Evolutionary conservation across 352 stramenopile genomes (phyloP).

Genomic region (Phytopythium delawarense): DNA sequence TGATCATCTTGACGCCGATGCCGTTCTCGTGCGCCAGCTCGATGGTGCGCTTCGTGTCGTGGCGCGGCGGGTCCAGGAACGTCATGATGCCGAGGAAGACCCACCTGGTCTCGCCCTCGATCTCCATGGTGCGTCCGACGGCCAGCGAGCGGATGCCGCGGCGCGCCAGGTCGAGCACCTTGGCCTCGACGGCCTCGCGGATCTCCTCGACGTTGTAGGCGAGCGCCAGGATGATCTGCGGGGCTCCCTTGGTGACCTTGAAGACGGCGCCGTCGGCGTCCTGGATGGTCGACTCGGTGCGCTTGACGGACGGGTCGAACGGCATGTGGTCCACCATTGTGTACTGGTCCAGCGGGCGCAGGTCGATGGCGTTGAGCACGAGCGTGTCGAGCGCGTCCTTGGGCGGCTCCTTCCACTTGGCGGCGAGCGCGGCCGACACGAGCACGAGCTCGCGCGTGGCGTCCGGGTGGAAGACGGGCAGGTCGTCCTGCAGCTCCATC

Average conservation of each 20-base stretch:
- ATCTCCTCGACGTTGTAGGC: conserved; percentile 73
- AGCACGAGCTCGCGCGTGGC: conserved; percentile 87
- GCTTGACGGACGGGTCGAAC: conserved; percentile 87
- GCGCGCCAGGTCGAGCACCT: conserved; percentile 87
- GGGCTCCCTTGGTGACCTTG: conserved; percentile 93
- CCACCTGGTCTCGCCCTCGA: conserved; percentile 76
- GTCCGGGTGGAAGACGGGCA: conserved; percentile 80
- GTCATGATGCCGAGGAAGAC: conserved; percentile 94
- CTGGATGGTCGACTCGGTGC: conserved; percentile 90
- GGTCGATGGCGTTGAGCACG: conserved; percentile 83
- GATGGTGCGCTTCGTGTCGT: conserved; percentile 94
- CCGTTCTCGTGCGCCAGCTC: conserved; percentile 86
- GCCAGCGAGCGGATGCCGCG: conserved; percentile 88
- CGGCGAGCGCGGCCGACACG: conserved; percentile 88
- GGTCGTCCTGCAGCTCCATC: conserved; percentile 93
- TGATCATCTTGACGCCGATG: conserved; percentile 97
- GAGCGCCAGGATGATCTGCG: conserved; percentile 91
- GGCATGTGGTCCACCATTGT: conserved; percentile 77
- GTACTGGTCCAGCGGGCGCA: conserved; percentile 81
- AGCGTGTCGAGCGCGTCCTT: conserved; percentile 94
- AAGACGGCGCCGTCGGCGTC: conserved; percentile 79
- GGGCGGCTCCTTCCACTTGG: conserved; percentile 92
- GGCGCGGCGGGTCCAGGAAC: conserved; percentile 94
- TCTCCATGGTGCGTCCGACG: conserved; percentile 76
- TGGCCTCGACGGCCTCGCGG: conserved; percentile 75